These are phyloP conservation scores for Umbelopsis sp. DNA, from an alignment of 192 early-diverging fungal genomes.

Conservation along the genomic window DNA sequence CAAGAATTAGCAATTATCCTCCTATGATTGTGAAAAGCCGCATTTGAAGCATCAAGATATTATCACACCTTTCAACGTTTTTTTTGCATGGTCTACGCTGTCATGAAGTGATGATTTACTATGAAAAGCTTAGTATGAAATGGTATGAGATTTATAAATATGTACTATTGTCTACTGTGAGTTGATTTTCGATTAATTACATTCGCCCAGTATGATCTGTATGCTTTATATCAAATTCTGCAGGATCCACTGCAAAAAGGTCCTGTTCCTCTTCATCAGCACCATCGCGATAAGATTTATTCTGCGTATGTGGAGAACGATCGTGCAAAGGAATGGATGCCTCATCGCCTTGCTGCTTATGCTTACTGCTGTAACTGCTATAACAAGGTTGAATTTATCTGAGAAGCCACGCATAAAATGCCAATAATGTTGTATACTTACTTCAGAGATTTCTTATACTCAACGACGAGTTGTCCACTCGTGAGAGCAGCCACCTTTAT, in stretches of 20 bases:
- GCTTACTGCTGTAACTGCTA: background rate
- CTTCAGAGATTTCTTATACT: constrained; percentile 7
- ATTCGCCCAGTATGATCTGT: background rate
- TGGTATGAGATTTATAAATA: too few relatives aligned
- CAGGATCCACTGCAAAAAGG: constrained; percentile 11
- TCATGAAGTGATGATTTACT: too few relatives aligned
- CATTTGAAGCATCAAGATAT: too few relatives aligned
- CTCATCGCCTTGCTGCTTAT: background rate
- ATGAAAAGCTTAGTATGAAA: too few relatives aligned
- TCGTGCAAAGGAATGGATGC: background rate
- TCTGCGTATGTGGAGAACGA: background rate
- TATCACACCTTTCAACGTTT: too few relatives aligned
- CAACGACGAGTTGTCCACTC: constrained; percentile 22
- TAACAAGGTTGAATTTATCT: too few relatives aligned
- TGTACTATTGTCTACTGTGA: too few relatives aligned
- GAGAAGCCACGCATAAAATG: background rate
- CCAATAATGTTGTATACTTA: background rate
- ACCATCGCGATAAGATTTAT: background rate
- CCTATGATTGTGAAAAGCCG: too few relatives aligned
- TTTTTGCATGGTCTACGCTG: too few relatives aligned
- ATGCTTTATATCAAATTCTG: background rate
- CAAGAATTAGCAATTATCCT: too few relatives aligned
- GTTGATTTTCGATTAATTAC: background rate
- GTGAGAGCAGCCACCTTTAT: constrained; percentile 22
- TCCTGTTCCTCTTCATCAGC: constrained; percentile 11